phyloP scores from a whole-genome alignment of 768 basidiomycete genomes.

The Trichaptum fuscoviolaceum region DNA sequence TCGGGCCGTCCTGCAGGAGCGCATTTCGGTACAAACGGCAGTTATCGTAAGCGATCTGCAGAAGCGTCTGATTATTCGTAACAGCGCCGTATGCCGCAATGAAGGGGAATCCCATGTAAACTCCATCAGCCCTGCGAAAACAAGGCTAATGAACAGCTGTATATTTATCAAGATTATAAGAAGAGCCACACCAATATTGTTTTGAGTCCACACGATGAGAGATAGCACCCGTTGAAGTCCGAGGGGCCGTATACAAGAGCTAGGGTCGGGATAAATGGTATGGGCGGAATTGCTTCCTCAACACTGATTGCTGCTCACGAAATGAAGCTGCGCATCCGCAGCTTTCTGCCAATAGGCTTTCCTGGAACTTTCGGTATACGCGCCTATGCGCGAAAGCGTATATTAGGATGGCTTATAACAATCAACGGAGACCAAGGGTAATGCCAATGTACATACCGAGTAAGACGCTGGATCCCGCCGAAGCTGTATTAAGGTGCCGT shows the following conservation, averaged over 20 bases:
- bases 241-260: constrained; percentile 23
- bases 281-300: neutral
- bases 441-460: constrained; percentile 13
- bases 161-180: constrained; percentile 16
- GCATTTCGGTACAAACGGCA: constrained; percentile 35
- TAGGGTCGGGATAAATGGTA: constrained; percentile 7
- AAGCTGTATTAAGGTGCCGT: constrained; percentile 10
- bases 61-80: constrained; percentile 29
- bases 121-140: constrained; percentile 28
- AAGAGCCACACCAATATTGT: constrained; percentile 25
- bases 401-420: neutral
- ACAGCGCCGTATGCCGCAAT: constrained; percentile 36
- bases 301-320: constrained; percentile 10
- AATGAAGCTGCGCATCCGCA: constrained; percentile 20
- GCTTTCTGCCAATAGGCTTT: constrained; percentile 18
- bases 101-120: constrained; percentile 42
- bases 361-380: constrained; percentile 15
- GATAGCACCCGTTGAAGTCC: constrained; percentile 34
- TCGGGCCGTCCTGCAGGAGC: constrained; percentile 25
- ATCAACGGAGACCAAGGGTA: neutral
- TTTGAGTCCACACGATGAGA: constrained; percentile 30
- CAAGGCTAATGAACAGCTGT: constrained; percentile 8
- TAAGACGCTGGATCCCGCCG: constrained; percentile 21
- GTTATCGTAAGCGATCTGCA: constrained; percentile 35
- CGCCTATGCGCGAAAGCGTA: constrained; percentile 9